Evolutionary conservation across 495 filamentous ascomycete genomes (phyloP), one percentile per base, ranked within the genome.

Genomic region (Delitschia confertaspora): DNA sequence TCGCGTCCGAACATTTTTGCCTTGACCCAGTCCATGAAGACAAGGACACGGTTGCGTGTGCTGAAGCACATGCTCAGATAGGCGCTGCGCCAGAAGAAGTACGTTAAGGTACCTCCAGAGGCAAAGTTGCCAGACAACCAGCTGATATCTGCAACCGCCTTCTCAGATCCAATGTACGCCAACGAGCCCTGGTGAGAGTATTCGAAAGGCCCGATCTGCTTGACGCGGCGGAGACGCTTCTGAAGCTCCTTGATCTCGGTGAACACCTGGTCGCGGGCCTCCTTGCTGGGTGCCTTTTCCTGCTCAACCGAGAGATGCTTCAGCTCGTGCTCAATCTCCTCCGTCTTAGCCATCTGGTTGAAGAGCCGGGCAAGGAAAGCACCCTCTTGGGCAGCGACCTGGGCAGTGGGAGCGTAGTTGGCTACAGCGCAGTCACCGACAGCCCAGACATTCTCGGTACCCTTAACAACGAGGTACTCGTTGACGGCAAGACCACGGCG

Each of bases 21-120:
- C 75, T 99, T 99, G 57, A 87, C 58, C 91, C 91, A 99, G 65
- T 99, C 91, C 55, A 93, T 68, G 50, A 85, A 70, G 31, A 99
- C 91, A 18, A 99, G 73, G 49, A 95, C 73, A 61, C 91, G 81
- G 67, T 96, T 99, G 48, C 91, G 82, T 31, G 79, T 85, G 76
- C 88, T 94, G 65, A 96, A 99, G 76, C 88, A 95, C 91, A 99
- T 99, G 75, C 82, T 93, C 65, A 99, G 70, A 65, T 99, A 99
- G 38, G 91, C 93, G 61, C 81, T 87, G 64, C 85, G 74, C 91
- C 91, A 98, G 78, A 98, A 96, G 55, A 95, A 76, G 61, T 73
- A 72, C 4, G 68, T 72, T 43, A 68, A 21, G 56, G 76, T 81
- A 59, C 85, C 85, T 58, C 85, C 84, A 38, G 78, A 80, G 29